Evolutionary conservation across 371 early-diverging fungal species (phyloP).

Genomic region (Syncephalastrum contaminatum): DNA sequence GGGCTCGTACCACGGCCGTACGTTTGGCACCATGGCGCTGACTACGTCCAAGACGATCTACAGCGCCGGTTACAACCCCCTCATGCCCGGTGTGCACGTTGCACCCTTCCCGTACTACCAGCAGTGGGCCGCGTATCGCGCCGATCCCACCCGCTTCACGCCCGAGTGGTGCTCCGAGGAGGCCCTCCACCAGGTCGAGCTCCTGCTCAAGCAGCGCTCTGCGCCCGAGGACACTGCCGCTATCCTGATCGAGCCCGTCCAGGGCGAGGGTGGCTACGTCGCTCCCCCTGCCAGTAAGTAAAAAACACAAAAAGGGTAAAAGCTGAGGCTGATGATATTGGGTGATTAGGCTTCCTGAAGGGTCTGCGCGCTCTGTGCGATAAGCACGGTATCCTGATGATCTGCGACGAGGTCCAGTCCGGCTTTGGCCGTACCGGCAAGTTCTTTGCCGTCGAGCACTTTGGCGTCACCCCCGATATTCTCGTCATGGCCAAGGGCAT

Average conservation of each 20-base stretch:
- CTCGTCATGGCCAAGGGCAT: slow-evolving; percentile 55
- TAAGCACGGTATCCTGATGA: slow-evolving; percentile 41
- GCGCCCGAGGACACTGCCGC: slow-evolving; percentile 66
- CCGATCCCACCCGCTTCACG: slow-evolving; percentile 36
- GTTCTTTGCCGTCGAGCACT: slow-evolving; percentile 46
- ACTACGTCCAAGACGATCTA: slow-evolving; percentile 61
- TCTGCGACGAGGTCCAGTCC: slow-evolving; percentile 36
- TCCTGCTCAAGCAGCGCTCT: slow-evolving; percentile 49
- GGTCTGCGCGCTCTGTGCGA: slow-evolving; percentile 62
- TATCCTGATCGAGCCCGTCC: slow-evolving; percentile 77
- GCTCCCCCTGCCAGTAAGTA: slow-evolving; percentile 58
- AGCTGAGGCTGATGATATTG: not conserved
- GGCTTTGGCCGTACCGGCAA: slow-evolving; percentile 35
- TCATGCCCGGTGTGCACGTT: slow-evolving; percentile 60
- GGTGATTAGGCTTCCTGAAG: slow-evolving; percentile 48
- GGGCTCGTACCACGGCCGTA: slow-evolving; percentile 60
- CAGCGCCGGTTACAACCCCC: slow-evolving; percentile 48
- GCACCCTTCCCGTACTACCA: slow-evolving; percentile 54
- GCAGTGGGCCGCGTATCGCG: slow-evolving; percentile 46
- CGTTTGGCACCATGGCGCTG: slow-evolving; percentile 57
- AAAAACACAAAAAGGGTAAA: not conserved
- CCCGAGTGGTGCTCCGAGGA: slow-evolving; percentile 49
- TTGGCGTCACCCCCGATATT: slow-evolving; percentile 41
- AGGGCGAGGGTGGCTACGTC: slow-evolving; percentile 86
- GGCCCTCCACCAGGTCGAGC: slow-evolving; percentile 47